Evolutionary conservation across 2,329 filamentous ascomycete species (phyloP).

Genomic region (Plectosphaerella plurivora): DNA sequence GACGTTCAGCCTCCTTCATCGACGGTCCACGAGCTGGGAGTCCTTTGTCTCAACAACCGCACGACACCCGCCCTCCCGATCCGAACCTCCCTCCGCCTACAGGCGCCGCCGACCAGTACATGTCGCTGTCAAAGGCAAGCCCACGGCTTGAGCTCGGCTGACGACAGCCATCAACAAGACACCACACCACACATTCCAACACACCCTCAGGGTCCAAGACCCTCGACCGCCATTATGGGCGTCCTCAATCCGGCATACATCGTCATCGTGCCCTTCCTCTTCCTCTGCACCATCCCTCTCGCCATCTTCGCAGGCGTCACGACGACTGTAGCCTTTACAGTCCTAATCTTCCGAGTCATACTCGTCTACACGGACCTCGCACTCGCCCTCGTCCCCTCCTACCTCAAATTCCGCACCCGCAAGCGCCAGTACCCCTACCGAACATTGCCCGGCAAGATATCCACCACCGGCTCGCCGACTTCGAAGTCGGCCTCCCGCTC

Average conservation of each 20-base stretch:
- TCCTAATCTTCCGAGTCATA: slow-evolving; percentile 56
- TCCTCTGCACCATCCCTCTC: slow-evolving; percentile 59
- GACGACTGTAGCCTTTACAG: slow-evolving; percentile 55
- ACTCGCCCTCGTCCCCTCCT: slow-evolving; percentile 51
- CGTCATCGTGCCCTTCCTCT: slow-evolving; percentile 57
- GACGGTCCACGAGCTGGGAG: too few relatives aligned
- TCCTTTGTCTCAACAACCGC: too few relatives aligned
- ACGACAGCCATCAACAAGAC: slow-evolving; percentile 3
- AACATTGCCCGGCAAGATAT: slow-evolving; percentile 11
- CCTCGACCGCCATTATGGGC: slow-evolving; percentile 34
- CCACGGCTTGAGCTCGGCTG: too few relatives aligned
- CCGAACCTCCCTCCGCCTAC: too few relatives aligned
- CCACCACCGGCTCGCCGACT: slow-evolving; percentile 4
- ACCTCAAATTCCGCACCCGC: slow-evolving; percentile 37
- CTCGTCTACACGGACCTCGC: slow-evolving; percentile 61
- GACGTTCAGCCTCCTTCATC: too few relatives aligned
- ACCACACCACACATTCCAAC: slow-evolving; percentile 6
- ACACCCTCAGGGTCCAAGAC: not conserved
- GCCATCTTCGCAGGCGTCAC: slow-evolving; percentile 60
- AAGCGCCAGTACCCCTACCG: slow-evolving; percentile 20
- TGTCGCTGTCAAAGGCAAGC: too few relatives aligned
- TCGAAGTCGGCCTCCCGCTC: slow-evolving; percentile 1
- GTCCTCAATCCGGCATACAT: slow-evolving; percentile 50
- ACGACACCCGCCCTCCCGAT: too few relatives aligned
- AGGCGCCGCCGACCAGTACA: too few relatives aligned